Base-by-base conservation (phyloP, 208 protist genomes). In the Leishmania arabica region DNA sequence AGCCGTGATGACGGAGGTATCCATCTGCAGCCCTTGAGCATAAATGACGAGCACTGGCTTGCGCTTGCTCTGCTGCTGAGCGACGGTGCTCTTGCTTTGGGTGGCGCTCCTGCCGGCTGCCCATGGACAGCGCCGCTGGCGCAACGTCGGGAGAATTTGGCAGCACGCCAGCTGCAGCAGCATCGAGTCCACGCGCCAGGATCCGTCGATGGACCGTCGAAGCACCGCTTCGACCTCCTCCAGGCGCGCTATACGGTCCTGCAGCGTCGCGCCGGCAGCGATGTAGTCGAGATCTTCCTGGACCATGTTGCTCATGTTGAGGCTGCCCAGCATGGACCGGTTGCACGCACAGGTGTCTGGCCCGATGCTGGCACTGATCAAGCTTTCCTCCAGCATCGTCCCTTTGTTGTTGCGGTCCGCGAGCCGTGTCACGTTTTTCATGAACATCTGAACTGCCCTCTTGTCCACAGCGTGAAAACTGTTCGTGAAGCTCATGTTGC, bases 401-500 rank as follows among this genome's bases (percentile, higher is more conserved):
- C 84, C 74, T 40, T 89, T 85, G 7, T 19, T 78, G 19, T 69
- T 83, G 1, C 83, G 73, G 75, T 78, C 80, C 66, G 79, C 83
- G 70, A 93, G 66, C 56, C 90, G 86, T 19, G 83, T 75, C 37
- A 97, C 77, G 31, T 51, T 84, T 58, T 86, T 83, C 56, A 94
- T 79, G 80, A 97, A 97, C 15, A 75, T 45, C 6, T 84, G 82
- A 72, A 97, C 84, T 8, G 85, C 83, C 37, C 51, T 82, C 53
- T 86, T 75, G 64, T 90, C 83, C 40, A 97, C 91, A 47, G 93
- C 88, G 74, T 77, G 75, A 72, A 92, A 87, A 77, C 88, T 89
- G 81, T 97, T 97, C 21, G 93, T 95, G 73, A 96, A 91, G 76
- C 88, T 93, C 84, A 93, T 89, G 73, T 86, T 90, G 72, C 80